A percentile compares a stretch with the other conserved stretches of the same genome.
Conservation (phyloP, 345 rosid species). For the Aethionema arabicum region DNA sequence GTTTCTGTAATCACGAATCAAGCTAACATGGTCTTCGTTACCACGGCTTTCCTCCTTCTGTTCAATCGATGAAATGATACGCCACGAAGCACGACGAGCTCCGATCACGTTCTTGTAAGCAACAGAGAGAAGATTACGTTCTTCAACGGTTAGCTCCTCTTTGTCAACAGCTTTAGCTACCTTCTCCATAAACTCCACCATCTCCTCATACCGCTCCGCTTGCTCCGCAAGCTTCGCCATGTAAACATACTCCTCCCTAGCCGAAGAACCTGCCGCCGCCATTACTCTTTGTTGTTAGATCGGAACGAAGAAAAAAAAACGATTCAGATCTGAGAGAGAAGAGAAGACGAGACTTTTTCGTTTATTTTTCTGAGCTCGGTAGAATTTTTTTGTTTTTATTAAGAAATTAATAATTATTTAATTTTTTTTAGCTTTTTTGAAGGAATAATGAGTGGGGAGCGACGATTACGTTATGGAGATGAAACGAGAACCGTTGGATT, state of each 20-base stretch:
- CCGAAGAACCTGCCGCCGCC: slow-evolving; percentile 44
- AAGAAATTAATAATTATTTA: no score
- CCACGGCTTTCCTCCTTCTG: slow-evolving; percentile 94
- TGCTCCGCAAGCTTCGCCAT: slow-evolving; percentile 96
- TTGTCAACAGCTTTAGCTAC: slow-evolving; percentile 55
- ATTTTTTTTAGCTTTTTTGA: background rate
- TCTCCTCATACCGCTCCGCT: slow-evolving; percentile 94
- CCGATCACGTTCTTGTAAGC: slow-evolving; percentile 98
- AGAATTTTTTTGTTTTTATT: background rate
- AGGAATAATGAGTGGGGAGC: slow-evolving; percentile 39
- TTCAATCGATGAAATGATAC: slow-evolving; percentile 84
- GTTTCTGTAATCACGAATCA: slow-evolving; percentile 75
- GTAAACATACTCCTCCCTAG: slow-evolving; percentile 80
- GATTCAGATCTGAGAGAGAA: slow-evolving; percentile 19
- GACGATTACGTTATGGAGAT: slow-evolving; percentile 49
- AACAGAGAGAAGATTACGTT: slow-evolving; percentile 86
- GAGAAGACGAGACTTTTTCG: background rate
- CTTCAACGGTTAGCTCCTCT: slow-evolving; percentile 80
- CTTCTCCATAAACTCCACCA: slow-evolving; percentile 94
- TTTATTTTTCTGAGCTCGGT: background rate
- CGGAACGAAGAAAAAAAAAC: slow-evolving; percentile 11
- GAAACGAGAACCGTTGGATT: slow-evolving; percentile 35
- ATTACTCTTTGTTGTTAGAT: slow-evolving; percentile 29
- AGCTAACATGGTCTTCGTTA: slow-evolving; percentile 79
- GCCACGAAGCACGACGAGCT: slow-evolving; percentile 87